Conservation (phyloP, 257 asterid genomes). For the Scutellaria barbata region DNA sequence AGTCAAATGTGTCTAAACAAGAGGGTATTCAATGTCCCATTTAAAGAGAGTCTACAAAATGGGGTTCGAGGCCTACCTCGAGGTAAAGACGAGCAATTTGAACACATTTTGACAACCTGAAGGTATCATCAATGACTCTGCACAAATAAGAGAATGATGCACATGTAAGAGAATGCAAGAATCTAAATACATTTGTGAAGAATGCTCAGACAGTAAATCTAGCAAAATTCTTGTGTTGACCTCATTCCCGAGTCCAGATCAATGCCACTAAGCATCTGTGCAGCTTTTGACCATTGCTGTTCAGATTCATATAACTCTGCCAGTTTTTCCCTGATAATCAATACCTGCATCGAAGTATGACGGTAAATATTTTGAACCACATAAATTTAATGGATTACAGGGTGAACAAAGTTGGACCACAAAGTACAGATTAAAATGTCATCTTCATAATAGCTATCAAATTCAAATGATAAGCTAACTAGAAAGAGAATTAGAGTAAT, state of each 20-base stretch:
- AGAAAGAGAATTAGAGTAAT: neutral
- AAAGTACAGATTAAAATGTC: constrained; percentile 9
- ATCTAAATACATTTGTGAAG: constrained; percentile 16
- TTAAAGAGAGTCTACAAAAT: neutral
- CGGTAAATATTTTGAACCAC: constrained; percentile 11
- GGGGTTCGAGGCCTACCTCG: constrained; percentile 60
- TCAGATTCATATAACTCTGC: constrained; percentile 94
- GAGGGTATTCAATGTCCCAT: neutral
- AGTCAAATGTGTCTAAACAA: neutral
- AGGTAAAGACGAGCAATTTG: constrained; percentile 97
- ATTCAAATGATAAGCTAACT: constrained; percentile 8
- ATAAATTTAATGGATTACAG: constrained; percentile 16
- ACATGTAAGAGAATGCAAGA: constrained; percentile 17
- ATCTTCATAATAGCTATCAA: constrained; percentile 7
- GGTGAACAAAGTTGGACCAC: constrained; percentile 14
- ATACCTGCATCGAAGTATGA: constrained; percentile 55
- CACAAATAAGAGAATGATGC: constrained; percentile 32
- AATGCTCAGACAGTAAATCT: constrained; percentile 16
- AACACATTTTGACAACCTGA: constrained; percentile 88
- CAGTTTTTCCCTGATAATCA: constrained; percentile 91
- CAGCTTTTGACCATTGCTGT: constrained; percentile 95
- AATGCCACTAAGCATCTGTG: constrained; percentile 99
- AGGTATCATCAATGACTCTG: constrained; percentile 93
- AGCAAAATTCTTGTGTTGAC: constrained; percentile 44
- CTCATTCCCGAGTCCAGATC: constrained; percentile 99